Base-by-base conservation (phyloP, 768 basidiomycete genomes). In the Podaxis sp. region DNA sequence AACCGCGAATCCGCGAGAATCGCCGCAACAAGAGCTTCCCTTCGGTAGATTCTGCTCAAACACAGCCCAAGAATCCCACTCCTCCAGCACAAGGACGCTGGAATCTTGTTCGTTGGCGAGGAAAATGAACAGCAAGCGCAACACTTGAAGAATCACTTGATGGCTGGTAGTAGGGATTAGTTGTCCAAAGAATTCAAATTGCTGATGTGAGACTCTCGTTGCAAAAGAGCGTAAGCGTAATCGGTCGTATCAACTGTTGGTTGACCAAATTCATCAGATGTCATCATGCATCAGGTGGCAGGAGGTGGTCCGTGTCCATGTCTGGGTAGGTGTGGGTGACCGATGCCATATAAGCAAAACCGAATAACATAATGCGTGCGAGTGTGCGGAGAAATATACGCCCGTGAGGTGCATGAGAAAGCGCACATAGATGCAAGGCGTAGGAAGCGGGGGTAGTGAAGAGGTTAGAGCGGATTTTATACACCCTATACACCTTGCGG, bases 401-500 rank as follows among this genome's bases (percentile, higher is more conserved):
- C 44, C 44, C 17, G 10, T 46, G 44, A 46, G 44, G 7, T 46
- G 44, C 44, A 46, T 17, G 44, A 46, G 17, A 20, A 6, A 8
- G 20, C 20, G n/a, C 17, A 22, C 49, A 12, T 4, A 28, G 49
- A 13, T 13, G 41, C 22, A 22, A 12, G 49, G 13, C 12, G 49
- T 12, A 24, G 12, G 26, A 28, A 2, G 12, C 22, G 26, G 49
- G 1, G 49, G 26, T 24, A 28, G n/a, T 4, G 22, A 8, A 50
- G 26, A 24, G 8, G 37, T 24, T 30, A 55, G 51, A 58, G 46
- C 28, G 58, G 30, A 30, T 37, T 26, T 69, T 70, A 88, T 71
- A 85, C 84, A 38, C 86, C 87, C 69, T 89, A 88, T 71, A 85
- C 84, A 38, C 87, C 87, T 69, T 89, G 89, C 13, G 89, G 89